A percentile compares a stretch with the other conserved stretches of the same genome.
Conservation (phyloP, 306 rosid genomes). For the Medicago arabica region DNA sequence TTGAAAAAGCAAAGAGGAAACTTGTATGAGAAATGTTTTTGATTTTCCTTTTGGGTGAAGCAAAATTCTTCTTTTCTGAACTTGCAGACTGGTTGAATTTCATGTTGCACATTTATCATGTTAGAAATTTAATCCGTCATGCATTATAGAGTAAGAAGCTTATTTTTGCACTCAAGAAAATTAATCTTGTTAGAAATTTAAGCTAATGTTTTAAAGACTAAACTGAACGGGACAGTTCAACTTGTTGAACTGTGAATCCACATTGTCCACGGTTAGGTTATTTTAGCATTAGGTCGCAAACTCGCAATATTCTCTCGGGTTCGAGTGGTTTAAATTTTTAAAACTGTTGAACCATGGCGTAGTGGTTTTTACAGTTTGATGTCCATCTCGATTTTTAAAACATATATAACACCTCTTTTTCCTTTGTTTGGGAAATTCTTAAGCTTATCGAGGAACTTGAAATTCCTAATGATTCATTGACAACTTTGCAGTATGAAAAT, state of each 20-base stretch:
- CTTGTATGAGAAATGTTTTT: conserved; percentile 1
- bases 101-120: conserved; percentile 1
- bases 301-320: background rate
- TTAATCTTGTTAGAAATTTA: background rate
- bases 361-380: background rate
- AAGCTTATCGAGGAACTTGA: conserved; percentile 12
- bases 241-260: background rate
- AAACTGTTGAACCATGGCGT: background rate
- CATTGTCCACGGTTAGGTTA: background rate
- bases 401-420: background rate
- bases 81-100: conserved; percentile 32
- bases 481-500: background rate
- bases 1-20: conserved; percentile 20
- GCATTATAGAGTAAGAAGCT: background rate
- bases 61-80: conserved; percentile 18
- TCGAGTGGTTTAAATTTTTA: background rate
- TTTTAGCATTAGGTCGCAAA: background rate
- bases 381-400: background rate
- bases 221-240: background rate
- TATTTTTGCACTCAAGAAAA: conserved; percentile 4
- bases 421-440: conserved; percentile 3
- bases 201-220: background rate
- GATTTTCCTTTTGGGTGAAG: conserved; percentile 40
- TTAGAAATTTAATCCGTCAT: conserved; percentile 13
- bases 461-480: conserved; percentile 10